Conservation (phyloP, 179 eudicot species). For the Carnegiea gigantea region DNA sequence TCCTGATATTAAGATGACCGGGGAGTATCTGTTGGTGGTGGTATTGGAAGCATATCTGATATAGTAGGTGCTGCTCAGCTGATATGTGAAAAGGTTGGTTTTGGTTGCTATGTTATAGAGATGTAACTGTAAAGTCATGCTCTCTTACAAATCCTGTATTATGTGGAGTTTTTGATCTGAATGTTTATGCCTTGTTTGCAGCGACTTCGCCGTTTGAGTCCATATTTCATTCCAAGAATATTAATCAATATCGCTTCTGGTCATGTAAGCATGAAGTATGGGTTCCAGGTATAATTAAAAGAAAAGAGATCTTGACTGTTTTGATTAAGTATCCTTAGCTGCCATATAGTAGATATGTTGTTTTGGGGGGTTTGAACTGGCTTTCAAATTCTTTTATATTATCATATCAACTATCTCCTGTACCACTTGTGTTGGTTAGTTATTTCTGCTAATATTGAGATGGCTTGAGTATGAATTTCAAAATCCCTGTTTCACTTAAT, state of each 20-base stretch:
- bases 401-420: neutral
- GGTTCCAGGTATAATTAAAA: slow-evolving; percentile 68
- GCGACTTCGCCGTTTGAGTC: slow-evolving; percentile 92
- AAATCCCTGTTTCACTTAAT: neutral
- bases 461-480: neutral
- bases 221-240: slow-evolving; percentile 91
- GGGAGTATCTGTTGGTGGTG: slow-evolving; percentile 99
- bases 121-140: neutral
- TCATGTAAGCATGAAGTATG: slow-evolving; percentile 97
- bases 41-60: slow-evolving; percentile 91
- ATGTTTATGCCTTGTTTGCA: slow-evolving; percentile 28
- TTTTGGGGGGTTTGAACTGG: neutral
- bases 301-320: neutral
- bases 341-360: neutral
- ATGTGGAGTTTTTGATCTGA: neutral
- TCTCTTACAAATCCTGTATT: neutral
- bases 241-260: slow-evolving; percentile 98
- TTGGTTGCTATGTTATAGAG: neutral
- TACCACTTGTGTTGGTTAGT: neutral
- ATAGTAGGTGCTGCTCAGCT: slow-evolving; percentile 83
- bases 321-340: neutral
- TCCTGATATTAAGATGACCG: slow-evolving; percentile 41
- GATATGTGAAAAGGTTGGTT: slow-evolving; percentile 82
- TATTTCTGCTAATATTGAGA: neutral
- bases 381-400: neutral